These are phyloP conservation scores for Dimargaris verticillata DNA, from an alignment of 192 early-diverging fungal genomes.

Conservation along the genomic window DNA sequence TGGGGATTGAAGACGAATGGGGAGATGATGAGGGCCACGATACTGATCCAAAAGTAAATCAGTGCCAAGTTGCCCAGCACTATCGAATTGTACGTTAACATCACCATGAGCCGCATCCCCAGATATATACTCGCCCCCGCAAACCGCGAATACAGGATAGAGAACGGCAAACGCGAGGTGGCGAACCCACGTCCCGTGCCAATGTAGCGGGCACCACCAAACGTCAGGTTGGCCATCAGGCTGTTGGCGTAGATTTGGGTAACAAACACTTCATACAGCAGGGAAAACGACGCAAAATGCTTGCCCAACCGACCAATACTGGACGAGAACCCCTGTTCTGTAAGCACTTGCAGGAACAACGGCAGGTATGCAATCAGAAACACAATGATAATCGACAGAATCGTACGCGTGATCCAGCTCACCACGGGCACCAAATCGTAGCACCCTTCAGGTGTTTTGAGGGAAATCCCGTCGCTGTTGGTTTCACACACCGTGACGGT, in stretches of 20 bases:
- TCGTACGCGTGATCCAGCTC: conserved; percentile 69
- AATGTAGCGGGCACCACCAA: conserved; percentile 71
- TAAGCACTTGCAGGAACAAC: conserved; percentile 66
- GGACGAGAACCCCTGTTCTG: conserved; percentile 61
- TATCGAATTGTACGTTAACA: conserved; percentile 57
- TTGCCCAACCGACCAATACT: conserved; percentile 53
- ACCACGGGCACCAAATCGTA: conserved; percentile 54
- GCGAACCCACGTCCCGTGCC: conserved; percentile 76
- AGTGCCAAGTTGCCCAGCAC: conserved; percentile 55
- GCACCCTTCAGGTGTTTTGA: conserved; percentile 36
- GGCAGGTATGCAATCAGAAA: conserved; percentile 70
- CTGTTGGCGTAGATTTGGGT: conserved; percentile 73
- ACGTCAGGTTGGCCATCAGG: conserved; percentile 59
- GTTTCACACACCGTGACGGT: conserved; percentile 41
- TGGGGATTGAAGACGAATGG: conserved; percentile 83
- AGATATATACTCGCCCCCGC: conserved; percentile 57
- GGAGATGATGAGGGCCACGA: conserved; percentile 54
- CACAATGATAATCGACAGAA: conserved; percentile 63
- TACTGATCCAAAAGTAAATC: conserved; percentile 70
- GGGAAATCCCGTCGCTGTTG: conserved; percentile 33
- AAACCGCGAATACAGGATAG: conserved; percentile 58
- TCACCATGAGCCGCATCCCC: conserved; percentile 47
- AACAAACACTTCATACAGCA: conserved; percentile 71
- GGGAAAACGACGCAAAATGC: conserved; percentile 68
- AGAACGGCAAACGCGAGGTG: conserved; percentile 57